A percentile compares a stretch with the other conserved stretches of the same genome.
These are phyloP conservation scores for Phytophthora tentaculata DNA, from an alignment of 352 stramenopile genomes.

Conservation along the genomic window DNA sequence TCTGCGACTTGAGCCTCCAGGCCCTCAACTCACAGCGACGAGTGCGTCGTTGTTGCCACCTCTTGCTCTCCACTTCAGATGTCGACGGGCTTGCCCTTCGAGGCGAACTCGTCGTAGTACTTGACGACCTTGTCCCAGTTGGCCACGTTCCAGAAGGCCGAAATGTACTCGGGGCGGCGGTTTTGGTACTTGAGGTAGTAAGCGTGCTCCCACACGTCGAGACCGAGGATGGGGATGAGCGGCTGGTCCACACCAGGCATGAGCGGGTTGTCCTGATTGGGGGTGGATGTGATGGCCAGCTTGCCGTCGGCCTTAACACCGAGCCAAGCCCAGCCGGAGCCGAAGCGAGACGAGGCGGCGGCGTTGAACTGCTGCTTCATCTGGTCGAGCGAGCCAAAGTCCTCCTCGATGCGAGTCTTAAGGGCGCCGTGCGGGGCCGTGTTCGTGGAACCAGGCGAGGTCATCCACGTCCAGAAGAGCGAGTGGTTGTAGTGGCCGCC, in stretches of 20 bases:
- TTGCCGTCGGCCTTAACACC: constrained; percentile 88
- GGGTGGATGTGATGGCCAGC: constrained; percentile 94
- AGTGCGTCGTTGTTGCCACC: constrained; percentile 21
- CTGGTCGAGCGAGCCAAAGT: constrained; percentile 92
- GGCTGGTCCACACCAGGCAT: constrained; percentile 80
- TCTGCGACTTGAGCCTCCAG: constrained; percentile 7
- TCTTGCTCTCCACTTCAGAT: constrained; percentile 64
- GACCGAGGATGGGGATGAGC: constrained; percentile 93
- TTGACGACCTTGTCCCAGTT: constrained; percentile 95
- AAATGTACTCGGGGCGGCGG: constrained; percentile 95
- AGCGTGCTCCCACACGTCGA: constrained; percentile 97
- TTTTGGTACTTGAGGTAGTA: constrained; percentile 99
- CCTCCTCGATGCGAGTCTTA: constrained; percentile 84
- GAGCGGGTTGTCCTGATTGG: constrained; percentile 96
- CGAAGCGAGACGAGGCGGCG: constrained; percentile 87
- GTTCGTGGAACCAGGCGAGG: constrained; percentile 73
- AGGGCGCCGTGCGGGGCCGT: constrained; percentile 81
- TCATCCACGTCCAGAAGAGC: constrained; percentile 96
- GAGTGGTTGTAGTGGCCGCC: constrained; percentile 88
- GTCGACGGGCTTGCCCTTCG: constrained; percentile 83
- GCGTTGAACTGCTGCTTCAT: constrained; percentile 92
- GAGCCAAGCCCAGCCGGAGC: constrained; percentile 92
- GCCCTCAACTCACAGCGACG: constrained; percentile 26
- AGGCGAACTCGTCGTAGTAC: constrained; percentile 92
- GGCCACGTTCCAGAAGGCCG: constrained; percentile 98